These are phyloP conservation scores for Calophaca sinica DNA, from an alignment of 306 rosid species.

Conservation along the genomic window DNA sequence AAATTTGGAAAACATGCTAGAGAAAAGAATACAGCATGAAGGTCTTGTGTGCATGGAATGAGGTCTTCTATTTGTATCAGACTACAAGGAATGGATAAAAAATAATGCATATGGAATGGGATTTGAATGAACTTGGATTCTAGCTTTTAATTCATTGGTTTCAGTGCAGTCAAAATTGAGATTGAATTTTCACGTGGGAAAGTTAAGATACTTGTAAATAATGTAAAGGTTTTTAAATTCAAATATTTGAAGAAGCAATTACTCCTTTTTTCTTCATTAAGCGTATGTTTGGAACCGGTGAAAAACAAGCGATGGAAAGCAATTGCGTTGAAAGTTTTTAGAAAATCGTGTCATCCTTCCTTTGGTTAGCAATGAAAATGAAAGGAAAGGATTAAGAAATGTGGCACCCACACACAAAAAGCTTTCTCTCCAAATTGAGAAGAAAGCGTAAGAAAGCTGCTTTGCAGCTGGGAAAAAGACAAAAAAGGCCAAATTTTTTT, in stretches of 20 bases:
- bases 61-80: constrained; percentile 21
- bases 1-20: neutral
- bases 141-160: constrained; percentile 7
- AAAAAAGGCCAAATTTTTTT: no score
- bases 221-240: constrained; percentile 19
- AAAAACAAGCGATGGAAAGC: no score
- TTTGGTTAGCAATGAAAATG: no score
- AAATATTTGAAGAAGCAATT: constrained; percentile 12
- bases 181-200: constrained; percentile 20
- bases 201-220: neutral
- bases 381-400: no score
- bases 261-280: constrained; percentile 2
- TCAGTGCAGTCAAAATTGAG: constrained; percentile 2
- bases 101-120: constrained; percentile 13
- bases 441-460: no score
- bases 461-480: no score
- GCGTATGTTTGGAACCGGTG: no score
- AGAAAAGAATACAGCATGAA: constrained; percentile 11
- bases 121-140: constrained; percentile 25
- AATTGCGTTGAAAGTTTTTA: no score
- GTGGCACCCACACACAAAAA: no score
- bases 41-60: constrained; percentile 13
- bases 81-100: constrained; percentile 16
- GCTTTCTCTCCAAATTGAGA: no score
- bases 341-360: no score